Conservation (phyloP, 2,329 filamentous ascomycete species). For the Colletotrichum simmondsii region DNA sequence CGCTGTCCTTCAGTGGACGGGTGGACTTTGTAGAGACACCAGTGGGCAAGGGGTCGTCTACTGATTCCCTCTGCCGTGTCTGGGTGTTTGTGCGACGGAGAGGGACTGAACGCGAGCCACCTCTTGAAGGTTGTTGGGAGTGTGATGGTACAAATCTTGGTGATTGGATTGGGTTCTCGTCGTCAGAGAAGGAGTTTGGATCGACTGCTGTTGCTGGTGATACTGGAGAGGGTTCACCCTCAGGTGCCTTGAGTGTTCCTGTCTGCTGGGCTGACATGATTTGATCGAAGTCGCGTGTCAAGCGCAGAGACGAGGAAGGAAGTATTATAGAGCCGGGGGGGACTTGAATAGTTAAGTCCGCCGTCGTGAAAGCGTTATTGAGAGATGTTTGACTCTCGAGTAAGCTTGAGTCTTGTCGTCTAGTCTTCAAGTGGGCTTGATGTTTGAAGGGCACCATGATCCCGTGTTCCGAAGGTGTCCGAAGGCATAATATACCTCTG, state of each 20-base stretch:
- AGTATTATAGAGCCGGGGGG: conserved; percentile 11
- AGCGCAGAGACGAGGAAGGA: conserved; percentile 8
- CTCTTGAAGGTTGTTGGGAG: conserved; percentile 21
- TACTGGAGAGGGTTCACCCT: conserved; percentile 28
- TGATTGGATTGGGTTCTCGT: not conserved
- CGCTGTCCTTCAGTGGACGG: conserved; percentile 20
- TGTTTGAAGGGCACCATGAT: not conserved
- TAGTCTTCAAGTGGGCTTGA: not conserved
- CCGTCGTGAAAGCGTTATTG: conserved; percentile 3
- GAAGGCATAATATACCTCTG: conserved; percentile 25
- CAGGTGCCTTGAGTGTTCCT: conserved; percentile 21
- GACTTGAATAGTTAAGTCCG: conserved; percentile 1
- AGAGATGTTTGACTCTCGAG: not conserved
- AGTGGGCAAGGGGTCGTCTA: conserved; percentile 12
- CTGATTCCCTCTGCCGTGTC: not conserved
- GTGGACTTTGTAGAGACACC: conserved; percentile 21
- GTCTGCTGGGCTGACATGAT: conserved; percentile 34
- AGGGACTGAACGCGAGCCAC: conserved; percentile 13
- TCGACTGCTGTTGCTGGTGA: conserved; percentile 34
- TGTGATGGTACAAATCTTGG: conserved; percentile 2
- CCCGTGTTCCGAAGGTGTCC: not conserved
- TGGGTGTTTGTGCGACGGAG: conserved; percentile 1
- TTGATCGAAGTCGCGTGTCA: conserved; percentile 14
- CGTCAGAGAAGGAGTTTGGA: conserved; percentile 29
- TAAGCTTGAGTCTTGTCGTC: conserved; percentile 8